Base-by-base conservation (phyloP, 208 protist genomes). In the Wallacemonas collosoma region DNA sequence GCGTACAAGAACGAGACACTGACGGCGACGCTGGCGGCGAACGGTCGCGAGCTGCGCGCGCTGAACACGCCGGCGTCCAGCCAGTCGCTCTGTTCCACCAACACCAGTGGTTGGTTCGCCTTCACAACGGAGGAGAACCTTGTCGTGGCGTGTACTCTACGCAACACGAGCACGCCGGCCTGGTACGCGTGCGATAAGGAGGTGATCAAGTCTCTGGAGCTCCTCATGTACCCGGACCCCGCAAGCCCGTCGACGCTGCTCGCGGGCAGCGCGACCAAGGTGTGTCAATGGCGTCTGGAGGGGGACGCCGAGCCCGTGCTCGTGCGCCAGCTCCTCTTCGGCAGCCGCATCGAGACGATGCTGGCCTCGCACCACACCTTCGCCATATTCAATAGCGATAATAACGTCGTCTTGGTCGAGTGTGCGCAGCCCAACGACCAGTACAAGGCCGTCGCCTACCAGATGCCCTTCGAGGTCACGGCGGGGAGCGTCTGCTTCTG, bases 101-200 rank as follows among this genome's bases (percentile, higher is more conserved):
- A 83, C 66, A 88, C 71, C 14, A 81, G 81, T 39, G 88, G 86
- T 50, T 94, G 87, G 88, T 90, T 96, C 74, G 88, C 92, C 79
- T 96, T 96, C 74, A 92, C 85, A n/a, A 81, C 80, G 61, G 85
- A 87, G 44, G 69, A 82, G 35, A 89, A 77, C 15, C 73, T 78
- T 56, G 85, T 92, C 9, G 84, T 88, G 45, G 92, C 87, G 17
- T 94, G 92, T 76, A 96, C 92, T 44, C 60, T 89, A 79, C 87
- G 82, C 56, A 92, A 96, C 83, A 80, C 82, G 45, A 85, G 72
- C 39, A 95, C 92, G 9, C 92, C 92, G 11, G 81, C 88, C 12
- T 96, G 89, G 89, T 61, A 66, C n/a, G 85, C 78, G 9, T 94
- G 88, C 76, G 80, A 87, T 9, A 87, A 89, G 0, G 86, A 72